A percentile compares a stretch with the other conserved stretches of the same genome.
Evolutionary conservation across 2,329 filamentous ascomycete species (phyloP).

Genomic region (Phialemonium atrogriseum): DNA sequence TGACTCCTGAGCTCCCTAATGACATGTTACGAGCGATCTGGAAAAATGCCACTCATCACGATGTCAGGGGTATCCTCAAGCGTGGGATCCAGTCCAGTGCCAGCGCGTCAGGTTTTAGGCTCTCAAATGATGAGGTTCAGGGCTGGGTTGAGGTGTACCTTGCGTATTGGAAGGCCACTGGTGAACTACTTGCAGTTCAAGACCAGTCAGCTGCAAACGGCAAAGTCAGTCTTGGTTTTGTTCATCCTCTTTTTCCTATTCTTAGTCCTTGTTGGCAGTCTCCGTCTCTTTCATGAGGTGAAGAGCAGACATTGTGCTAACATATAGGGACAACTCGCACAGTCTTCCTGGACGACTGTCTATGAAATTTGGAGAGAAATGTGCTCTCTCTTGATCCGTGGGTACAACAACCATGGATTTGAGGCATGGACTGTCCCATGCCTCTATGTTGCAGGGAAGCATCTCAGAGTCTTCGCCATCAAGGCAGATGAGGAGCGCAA

Average conservation of each 20-base stretch:
- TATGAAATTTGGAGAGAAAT: constrained; percentile 88
- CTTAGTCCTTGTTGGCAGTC: too few relatives aligned
- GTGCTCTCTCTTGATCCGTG: constrained; percentile 66
- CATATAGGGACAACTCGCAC: neutral
- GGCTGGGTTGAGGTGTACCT: constrained; percentile 85
- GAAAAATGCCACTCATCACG: constrained; percentile 59
- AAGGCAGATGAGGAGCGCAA: constrained; percentile 69
- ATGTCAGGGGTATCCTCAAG: constrained; percentile 61
- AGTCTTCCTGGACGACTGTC: constrained; percentile 67
- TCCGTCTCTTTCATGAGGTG: neutral
- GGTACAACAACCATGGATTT: constrained; percentile 69
- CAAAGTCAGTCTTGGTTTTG: constrained; percentile 26
- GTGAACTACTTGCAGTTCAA: constrained; percentile 61
- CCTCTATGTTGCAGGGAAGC: constrained; percentile 79
- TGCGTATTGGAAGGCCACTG: constrained; percentile 75
- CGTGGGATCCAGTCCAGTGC: constrained; percentile 60
- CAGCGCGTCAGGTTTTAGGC: constrained; percentile 42
- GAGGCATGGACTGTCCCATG: constrained; percentile 90
- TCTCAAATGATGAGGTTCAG: constrained; percentile 59
- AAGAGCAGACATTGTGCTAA: constrained; percentile 1
- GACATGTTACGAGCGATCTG: constrained; percentile 62
- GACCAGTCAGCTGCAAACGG: constrained; percentile 33
- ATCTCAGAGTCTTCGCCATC: constrained; percentile 81
- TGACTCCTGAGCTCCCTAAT: constrained; percentile 61
- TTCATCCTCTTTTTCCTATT: neutral